Base-by-base conservation (phyloP, 1,284 basidiomycete genomes). In the Baeospora myosura region DNA sequence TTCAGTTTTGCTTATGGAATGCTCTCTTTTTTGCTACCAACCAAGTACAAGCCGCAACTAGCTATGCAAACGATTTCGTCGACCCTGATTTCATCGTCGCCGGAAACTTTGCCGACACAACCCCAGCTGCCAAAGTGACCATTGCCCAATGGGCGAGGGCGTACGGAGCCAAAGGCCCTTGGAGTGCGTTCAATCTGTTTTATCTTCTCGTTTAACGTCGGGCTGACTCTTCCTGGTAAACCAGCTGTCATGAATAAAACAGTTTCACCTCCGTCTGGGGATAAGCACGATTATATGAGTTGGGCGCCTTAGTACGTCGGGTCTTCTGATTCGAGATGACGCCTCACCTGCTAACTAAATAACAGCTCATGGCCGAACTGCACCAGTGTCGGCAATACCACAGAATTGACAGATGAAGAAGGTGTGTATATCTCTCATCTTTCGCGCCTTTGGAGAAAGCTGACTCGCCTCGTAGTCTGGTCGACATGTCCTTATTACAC, bases 11-110 rank as follows among this genome's bases (percentile, higher is more conserved):
- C 33, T 3, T 34, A 12, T 12, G 16, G n/a, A 10, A 11, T 11
- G 21, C 33, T 17, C 14, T 23, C 31, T 34, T 24, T 42, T 22
- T 14, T 40, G 39, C 11, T 24, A n/a, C 12, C 22, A 12, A 21
- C 8, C 17, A 42, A 29, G 49, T 50, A 5, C 41, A 42, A 2
- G 56, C 62, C 14, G 52, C 59, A 18, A 60, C 57, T 3, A 71
- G 65, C 47, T 78, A 78, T 46, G 68, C 68, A 10, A 74, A 74
- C 50, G 71, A 75, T 40, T 79, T 76, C 46, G 61, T 77, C 39
- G 64, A 74, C 48, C 75, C 76, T 0, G 56, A 64, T 40, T 69
- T 64, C 49, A 66, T 78, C 40, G 54, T 76, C 5, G 50, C 58
- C 5, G 61, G 62, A 39, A 57, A 63, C 12, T 72, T 66, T 49